Evolutionary conservation across 2,329 filamentous ascomycete species (phyloP).

Genomic region (Xylariaceae sp.): DNA sequence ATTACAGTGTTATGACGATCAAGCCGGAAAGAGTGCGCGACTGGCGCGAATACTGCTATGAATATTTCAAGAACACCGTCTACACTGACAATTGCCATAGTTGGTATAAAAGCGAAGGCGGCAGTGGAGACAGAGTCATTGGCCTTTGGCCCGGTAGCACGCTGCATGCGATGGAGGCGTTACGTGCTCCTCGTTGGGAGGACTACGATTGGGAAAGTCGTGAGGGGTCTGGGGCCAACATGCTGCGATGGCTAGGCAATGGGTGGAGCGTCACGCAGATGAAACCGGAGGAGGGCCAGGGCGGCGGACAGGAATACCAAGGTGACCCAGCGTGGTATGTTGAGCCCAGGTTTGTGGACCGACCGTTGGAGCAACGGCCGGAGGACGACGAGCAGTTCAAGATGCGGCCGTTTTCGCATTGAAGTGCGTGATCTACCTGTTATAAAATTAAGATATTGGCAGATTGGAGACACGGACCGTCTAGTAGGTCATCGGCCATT

Average conservation of each 20-base stretch:
- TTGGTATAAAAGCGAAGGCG: conserved; percentile 50
- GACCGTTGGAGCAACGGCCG: conserved; percentile 26
- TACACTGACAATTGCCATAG: conserved; percentile 47
- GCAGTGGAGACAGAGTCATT: conserved; percentile 37
- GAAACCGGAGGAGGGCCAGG: conserved; percentile 24
- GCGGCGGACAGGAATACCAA: conserved; percentile 17
- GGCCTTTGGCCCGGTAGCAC: conserved; percentile 45
- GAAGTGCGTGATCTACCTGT: background rate
- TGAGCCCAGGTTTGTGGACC: conserved; percentile 27
- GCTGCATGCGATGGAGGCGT: conserved; percentile 41
- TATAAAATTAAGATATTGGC: too few species aligned
- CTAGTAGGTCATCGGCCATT: too few species aligned
- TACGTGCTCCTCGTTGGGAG: conserved; percentile 43
- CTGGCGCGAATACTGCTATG: conserved; percentile 44
- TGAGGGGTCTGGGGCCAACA: conserved; percentile 28
- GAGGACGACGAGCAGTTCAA: conserved; percentile 31
- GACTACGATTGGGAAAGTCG: conserved; percentile 41
- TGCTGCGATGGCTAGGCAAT: conserved; percentile 41
- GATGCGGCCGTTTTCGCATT: conserved; percentile 33
- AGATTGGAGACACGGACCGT: too few species aligned
- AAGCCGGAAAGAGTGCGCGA: conserved; percentile 43
- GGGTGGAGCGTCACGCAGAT: conserved; percentile 40
- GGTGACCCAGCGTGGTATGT: conserved; percentile 35
- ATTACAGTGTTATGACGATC: conserved; percentile 43
- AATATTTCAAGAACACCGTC: conserved; percentile 47